Percentiles rank a stretch among this genome's conserved stretches.
These are phyloP conservation scores for Lachancea kluyveri DNA, from an alignment of 805 yeast genomes.

Conservation along the genomic window DNA sequence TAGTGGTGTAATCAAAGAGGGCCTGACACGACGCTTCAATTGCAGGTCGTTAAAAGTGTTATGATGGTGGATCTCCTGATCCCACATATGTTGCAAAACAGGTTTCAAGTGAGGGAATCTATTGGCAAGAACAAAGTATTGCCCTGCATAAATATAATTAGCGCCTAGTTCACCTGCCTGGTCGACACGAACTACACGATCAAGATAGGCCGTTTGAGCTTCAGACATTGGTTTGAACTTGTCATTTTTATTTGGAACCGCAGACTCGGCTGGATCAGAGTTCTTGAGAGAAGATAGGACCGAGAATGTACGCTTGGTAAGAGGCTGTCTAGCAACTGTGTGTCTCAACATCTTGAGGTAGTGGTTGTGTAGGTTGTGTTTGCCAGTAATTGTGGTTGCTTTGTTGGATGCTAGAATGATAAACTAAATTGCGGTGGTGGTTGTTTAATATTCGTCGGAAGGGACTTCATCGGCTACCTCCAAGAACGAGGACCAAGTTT, in stretches of 20 bases:
- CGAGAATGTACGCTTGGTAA: no score
- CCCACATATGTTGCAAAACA: slow-evolving; percentile 93
- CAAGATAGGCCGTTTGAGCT: slow-evolving; percentile 67
- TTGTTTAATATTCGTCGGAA: no score
- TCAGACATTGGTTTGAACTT: slow-evolving; percentile 27
- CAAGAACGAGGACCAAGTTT: neutral
- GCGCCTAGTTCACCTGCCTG: slow-evolving; percentile 99
- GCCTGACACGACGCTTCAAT: slow-evolving; percentile 73
- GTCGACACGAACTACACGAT: slow-evolving; percentile 79
- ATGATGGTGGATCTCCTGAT: slow-evolving; percentile 90
- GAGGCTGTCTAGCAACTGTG: no score
- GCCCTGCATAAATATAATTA: slow-evolving; percentile 87
- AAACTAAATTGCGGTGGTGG: no score
- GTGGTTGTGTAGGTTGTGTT: no score
- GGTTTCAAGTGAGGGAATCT: slow-evolving; percentile 74
- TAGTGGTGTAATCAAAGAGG: slow-evolving; percentile 82
- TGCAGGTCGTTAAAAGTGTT: slow-evolving; percentile 77
- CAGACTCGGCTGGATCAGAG: no score
- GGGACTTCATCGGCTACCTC: no score
- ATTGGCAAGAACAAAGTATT: slow-evolving; percentile 64
- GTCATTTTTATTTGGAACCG: no score
- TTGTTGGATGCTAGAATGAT: no score
- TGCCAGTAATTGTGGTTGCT: no score
- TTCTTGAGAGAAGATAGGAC: no score
- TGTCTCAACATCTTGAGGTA: no score